Base-by-base conservation (phyloP, 768 basidiomycete genomes). In the Vararia minispora region DNA sequence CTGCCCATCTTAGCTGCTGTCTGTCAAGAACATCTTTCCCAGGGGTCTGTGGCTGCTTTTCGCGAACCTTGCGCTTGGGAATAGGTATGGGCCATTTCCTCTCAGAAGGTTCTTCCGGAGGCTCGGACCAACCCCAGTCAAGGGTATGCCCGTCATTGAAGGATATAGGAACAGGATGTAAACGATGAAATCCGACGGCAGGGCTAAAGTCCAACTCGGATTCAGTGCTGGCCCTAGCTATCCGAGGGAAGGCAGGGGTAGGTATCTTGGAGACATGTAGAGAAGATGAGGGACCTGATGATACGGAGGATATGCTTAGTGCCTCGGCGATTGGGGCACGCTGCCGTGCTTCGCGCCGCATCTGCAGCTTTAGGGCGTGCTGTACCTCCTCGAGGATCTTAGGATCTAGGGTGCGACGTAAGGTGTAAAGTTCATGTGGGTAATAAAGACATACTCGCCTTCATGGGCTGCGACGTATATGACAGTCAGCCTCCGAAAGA, bases 311-410 rank as follows among this genome's bases (percentile, higher is more conserved):
- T 12, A 47, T 41, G 31, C 52, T 42, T 27, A 37, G 23, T 31
- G n/a, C n/a, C n/a, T n/a, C n/a, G n/a, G n/a, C 33, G 29, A 23
- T 32, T 31, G 43, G 41, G 24, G 61, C 50, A 43, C 59, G 59
- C 22, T 72, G 52, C 28, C 82, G 74, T 35, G 80, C 80, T 49
- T 85, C 83, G 20, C 82, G 72, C 33, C 78, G 69, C 20, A 81
- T 78, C 56, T 86, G 85, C 36, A 83, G 59, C 40, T 72, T 74
- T 22, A 88, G 52, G 5, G 81, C 84, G 37, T 75, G 73, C 47
- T 86, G 80, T 5, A 88, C 81, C 45, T 87, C 85, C 54, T 80
- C 82, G 37, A 87, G 55, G 44, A 88, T 79, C 47, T 68, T 69
- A n/a, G 84, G 80, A 60, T 88, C 84, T 88, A 51, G 22, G 30